phyloP scores from a whole-genome alignment of 176 grass and related monocot species.

The Carex parvula region DNA sequence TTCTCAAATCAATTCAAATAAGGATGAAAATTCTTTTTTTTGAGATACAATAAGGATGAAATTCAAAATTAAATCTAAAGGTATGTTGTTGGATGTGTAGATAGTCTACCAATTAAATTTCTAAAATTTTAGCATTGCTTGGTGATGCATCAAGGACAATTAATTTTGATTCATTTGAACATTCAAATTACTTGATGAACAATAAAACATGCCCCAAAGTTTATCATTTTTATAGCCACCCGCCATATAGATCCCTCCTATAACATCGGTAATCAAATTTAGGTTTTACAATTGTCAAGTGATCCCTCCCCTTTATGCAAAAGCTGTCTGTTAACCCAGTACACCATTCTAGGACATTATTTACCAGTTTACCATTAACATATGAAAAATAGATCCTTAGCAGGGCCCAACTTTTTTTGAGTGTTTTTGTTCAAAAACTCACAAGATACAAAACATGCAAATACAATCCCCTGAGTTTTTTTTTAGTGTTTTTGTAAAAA shows the following conservation, averaged over 20 bases:
- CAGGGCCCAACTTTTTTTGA: background rate
- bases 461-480: no score
- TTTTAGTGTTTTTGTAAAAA: background rate
- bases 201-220: background rate
- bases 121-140: background rate
- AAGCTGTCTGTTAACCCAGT: background rate
- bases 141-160: background rate
- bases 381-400: background rate
- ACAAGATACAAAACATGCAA: no score
- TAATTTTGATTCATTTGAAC: background rate
- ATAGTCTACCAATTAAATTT: background rate
- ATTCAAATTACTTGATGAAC: background rate
- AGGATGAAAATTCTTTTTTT: background rate
- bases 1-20: constrained; percentile 4
- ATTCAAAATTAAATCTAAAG: background rate
- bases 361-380: background rate
- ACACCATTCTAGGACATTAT: background rate
- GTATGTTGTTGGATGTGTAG: background rate
- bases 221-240: background rate
- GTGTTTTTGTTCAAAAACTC: no score
- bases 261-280: background rate
- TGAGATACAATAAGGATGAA: background rate
- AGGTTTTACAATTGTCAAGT: background rate
- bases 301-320: background rate
- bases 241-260: background rate